Evolutionary conservation across 75 land plant genomes (phyloP).

Genomic region (Sequoiadendron giganteum): DNA sequence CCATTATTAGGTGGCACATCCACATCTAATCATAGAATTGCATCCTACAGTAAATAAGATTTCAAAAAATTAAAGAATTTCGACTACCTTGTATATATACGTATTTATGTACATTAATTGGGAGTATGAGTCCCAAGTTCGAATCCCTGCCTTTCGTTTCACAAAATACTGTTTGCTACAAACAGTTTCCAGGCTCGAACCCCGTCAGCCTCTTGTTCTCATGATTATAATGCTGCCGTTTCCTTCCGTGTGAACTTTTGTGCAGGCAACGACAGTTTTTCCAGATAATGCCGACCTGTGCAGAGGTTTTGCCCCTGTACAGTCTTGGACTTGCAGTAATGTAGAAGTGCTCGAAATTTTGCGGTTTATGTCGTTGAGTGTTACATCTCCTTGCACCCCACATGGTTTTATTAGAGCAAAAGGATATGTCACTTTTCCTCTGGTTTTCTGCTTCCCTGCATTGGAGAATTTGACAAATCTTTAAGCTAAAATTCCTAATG

Average conservation of each 20-base stretch:
- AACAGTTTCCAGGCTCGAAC: background rate
- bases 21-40: background rate
- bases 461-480: background rate
- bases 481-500: background rate
- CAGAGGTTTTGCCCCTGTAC: slow-evolving; percentile 5
- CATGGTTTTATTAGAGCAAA: slow-evolving; percentile 84
- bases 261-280: slow-evolving; percentile 75
- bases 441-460: background rate
- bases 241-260: slow-evolving; percentile 83
- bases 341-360: slow-evolving; percentile 47
- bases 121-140: background rate
- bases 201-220: slow-evolving; percentile 72
- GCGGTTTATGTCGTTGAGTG: slow-evolving; percentile 82
- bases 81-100: background rate
- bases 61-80: background rate
- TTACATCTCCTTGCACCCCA: slow-evolving; percentile 69
- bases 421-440: slow-evolving; percentile 57
- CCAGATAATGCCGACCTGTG: slow-evolving; percentile 75
- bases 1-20: background rate
- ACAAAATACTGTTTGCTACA: background rate
- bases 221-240: slow-evolving; percentile 89
- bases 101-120: background rate
- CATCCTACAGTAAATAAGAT: background rate
- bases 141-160: background rate
- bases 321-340: slow-evolving; percentile 26